Conservation (phyloP, 2,329 filamentous ascomycete genomes). For the Lasiodiplodia gonubiensis region DNA sequence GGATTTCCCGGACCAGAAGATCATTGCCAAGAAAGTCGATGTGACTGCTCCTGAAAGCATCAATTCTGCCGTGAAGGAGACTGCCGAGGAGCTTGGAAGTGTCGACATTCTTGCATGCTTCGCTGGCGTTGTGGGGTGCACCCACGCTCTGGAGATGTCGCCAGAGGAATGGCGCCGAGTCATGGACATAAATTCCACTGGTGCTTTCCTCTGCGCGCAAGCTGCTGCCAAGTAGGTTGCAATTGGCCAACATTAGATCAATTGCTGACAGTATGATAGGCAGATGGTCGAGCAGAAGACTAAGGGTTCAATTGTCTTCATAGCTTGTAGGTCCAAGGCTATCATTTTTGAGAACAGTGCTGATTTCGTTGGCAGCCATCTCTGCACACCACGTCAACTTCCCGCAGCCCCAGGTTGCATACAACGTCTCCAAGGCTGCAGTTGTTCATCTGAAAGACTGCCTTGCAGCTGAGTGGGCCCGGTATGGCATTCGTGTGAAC, state of each 20-base stretch:
- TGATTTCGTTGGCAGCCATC: constrained; percentile 50
- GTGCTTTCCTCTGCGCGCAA: constrained; percentile 72
- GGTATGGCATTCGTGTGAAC: constrained; percentile 73
- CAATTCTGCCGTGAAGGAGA: constrained; percentile 46
- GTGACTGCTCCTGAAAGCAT: constrained; percentile 62
- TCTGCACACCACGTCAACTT: constrained; percentile 73
- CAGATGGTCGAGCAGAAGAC: constrained; percentile 59
- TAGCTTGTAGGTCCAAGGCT: constrained; percentile 53
- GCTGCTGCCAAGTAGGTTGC: constrained; percentile 58
- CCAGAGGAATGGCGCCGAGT: constrained; percentile 66
- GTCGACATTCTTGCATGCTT: constrained; percentile 67
- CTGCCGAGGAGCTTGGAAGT: constrained; percentile 53
- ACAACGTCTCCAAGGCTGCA: constrained; percentile 75
- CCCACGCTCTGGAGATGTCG: constrained; percentile 65
- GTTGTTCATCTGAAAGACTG: constrained; percentile 67
- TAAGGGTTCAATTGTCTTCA: constrained; percentile 69
- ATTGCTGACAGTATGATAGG: constrained; percentile 32
- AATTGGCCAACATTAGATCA: not conserved
- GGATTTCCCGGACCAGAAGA: constrained; percentile 61
- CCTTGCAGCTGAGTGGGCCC: constrained; percentile 75
- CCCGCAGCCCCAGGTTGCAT: constrained; percentile 73
- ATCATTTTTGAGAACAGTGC: not conserved
- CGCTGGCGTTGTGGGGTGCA: constrained; percentile 70
- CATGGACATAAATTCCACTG: constrained; percentile 74
- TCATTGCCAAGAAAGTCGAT: constrained; percentile 61